Percentiles rank a stretch among this genome's conserved stretches.
These are phyloP conservation scores for Venturia carpophila DNA, from an alignment of 2,329 filamentous ascomycete species.

Conservation along the genomic window DNA sequence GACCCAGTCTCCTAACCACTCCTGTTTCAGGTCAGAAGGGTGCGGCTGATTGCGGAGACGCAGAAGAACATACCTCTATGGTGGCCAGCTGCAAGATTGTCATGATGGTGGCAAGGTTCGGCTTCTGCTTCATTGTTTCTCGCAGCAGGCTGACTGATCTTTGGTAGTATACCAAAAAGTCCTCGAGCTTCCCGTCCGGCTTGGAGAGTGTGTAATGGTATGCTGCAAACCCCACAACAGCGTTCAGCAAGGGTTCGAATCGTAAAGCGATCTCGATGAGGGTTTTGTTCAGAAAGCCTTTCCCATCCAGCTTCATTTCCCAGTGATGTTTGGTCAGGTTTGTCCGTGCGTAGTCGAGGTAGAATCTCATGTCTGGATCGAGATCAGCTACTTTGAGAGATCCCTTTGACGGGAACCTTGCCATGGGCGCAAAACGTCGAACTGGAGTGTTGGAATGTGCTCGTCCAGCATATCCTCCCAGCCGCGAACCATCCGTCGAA, in stretches of 20 bases:
- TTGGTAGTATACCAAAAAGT: constrained; percentile 86
- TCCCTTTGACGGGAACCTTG: neutral
- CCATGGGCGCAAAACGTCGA: neutral
- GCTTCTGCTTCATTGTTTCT: constrained; percentile 60
- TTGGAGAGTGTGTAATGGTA: constrained; percentile 73
- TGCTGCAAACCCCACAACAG: constrained; percentile 77
- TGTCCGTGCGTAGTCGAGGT: constrained; percentile 69
- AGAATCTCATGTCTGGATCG: constrained; percentile 64
- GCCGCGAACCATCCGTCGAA: constrained; percentile 40
- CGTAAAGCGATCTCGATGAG: constrained; percentile 65
- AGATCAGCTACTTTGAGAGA: constrained; percentile 33
- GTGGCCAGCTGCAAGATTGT: constrained; percentile 88
- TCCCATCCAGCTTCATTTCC: constrained; percentile 61
- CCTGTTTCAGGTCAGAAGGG: constrained; percentile 45
- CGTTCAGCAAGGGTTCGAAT: constrained; percentile 77
- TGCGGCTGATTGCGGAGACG: neutral
- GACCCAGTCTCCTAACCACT: constrained; percentile 92
- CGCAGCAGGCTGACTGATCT: constrained; percentile 73
- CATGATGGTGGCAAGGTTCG: constrained; percentile 66
- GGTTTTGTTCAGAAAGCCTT: constrained; percentile 64
- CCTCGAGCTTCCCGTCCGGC: constrained; percentile 63
- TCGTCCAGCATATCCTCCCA: neutral
- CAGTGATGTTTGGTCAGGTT: constrained; percentile 79
- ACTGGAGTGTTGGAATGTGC: neutral
- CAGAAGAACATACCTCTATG: constrained; percentile 62